Conservation (phyloP, 768 basidiomycete genomes). For the Kwoniella newhampshirensis region DNA sequence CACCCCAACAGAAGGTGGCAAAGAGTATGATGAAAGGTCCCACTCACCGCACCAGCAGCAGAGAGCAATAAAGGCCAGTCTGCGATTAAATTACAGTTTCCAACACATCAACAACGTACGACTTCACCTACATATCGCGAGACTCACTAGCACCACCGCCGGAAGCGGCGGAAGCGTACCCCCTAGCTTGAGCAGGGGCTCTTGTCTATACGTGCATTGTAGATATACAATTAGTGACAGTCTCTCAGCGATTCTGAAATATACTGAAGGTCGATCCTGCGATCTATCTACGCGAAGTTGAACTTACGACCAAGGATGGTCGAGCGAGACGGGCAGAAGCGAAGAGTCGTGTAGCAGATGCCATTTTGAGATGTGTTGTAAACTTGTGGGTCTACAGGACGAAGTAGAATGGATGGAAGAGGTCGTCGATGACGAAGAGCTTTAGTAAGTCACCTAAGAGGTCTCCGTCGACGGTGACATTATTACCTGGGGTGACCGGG, state of each 20-base stretch:
- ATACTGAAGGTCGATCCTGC: too few species aligned
- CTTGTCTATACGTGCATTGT: conserved; percentile 15
- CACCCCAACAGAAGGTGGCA: background rate
- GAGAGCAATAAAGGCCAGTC: conserved; percentile 19
- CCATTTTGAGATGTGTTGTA: conserved; percentile 5
- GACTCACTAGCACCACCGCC: conserved; percentile 18
- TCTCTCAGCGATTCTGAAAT: too few species aligned
- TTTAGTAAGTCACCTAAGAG: too few species aligned
- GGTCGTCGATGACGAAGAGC: too few species aligned
- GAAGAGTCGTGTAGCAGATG: conserved; percentile 16
- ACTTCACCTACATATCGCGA: background rate
- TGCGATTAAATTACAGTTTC: too few species aligned
- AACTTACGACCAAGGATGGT: conserved; percentile 11
- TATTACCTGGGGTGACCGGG: too few species aligned
- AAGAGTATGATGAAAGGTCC: background rate
- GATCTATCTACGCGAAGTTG: too few species aligned
- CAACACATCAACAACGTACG: too few species aligned
- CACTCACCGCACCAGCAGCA: conserved; percentile 16
- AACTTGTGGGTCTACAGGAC: background rate
- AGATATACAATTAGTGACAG: too few species aligned
- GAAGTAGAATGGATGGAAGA: background rate
- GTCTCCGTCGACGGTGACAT: too few species aligned
- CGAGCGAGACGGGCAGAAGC: conserved; percentile 15
- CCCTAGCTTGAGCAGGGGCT: conserved; percentile 15
- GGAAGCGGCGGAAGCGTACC: conserved; percentile 13